Percentiles rank a stretch among this genome's conserved stretches.
phyloP scores from a whole-genome alignment of 2,329 filamentous ascomycete species.

The Trichoderma endophyticum region DNA sequence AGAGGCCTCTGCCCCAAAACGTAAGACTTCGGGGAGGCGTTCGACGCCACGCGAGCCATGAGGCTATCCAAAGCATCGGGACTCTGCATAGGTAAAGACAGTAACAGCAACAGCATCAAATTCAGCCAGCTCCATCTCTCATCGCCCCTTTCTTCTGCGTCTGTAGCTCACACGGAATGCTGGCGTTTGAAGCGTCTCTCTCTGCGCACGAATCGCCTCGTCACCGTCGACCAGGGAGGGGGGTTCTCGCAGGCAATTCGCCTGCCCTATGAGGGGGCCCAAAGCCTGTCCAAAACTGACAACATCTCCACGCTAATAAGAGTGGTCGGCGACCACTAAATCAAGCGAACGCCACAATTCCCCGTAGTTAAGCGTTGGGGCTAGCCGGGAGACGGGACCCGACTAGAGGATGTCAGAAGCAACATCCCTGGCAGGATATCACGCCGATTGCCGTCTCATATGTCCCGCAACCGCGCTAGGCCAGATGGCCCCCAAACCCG shows the following conservation, averaged over 20 bases:
- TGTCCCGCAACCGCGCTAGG: conserved; percentile 1
- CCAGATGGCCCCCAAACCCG: conserved; percentile 9
- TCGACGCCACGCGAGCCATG: neutral
- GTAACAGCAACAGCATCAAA: neutral
- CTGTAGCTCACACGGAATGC: neutral
- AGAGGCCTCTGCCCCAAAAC: neutral
- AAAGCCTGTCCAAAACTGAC: neutral
- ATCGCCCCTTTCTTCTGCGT: neutral
- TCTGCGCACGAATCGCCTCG: neutral
- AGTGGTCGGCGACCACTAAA: conserved; percentile 13
- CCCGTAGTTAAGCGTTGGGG: conserved; percentile 16
- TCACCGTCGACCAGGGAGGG: neutral
- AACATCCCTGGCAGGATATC: conserved; percentile 6
- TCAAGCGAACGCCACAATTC: conserved; percentile 12
- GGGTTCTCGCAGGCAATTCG: neutral
- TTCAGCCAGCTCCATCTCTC: neutral
- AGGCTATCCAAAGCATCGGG: conserved; percentile 5
- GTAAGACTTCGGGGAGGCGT: conserved; percentile 12
- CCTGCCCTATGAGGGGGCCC: conserved; percentile 9
- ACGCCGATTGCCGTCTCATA: conserved; percentile 11
- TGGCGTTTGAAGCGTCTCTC: neutral
- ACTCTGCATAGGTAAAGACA: neutral
- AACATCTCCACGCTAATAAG: neutral
- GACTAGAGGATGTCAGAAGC: conserved; percentile 13
- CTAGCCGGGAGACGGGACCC: conserved; percentile 12